A percentile compares a stretch with the other conserved stretches of the same genome.
Conservation (phyloP, 176 grass and related monocot genomes). For the Raddia guianensis region DNA sequence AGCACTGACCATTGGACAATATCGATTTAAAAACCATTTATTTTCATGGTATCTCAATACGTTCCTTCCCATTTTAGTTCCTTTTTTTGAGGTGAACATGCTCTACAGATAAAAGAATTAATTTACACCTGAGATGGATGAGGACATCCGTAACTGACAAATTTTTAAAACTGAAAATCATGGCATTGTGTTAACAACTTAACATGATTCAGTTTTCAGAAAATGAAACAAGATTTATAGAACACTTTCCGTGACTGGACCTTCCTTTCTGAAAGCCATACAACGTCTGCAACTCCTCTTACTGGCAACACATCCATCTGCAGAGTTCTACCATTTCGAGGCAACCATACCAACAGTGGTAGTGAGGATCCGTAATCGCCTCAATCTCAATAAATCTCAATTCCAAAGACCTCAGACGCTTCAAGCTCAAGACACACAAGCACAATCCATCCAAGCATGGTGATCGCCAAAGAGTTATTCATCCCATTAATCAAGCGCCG, state of each 20-base stretch:
- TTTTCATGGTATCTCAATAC: too few relatives aligned
- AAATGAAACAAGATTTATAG: conserved; percentile 3
- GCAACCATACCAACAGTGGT: too few relatives aligned
- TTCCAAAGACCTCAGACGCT: conserved; percentile 66
- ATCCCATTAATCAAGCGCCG: conserved; percentile 96
- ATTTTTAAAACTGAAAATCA: too few relatives aligned
- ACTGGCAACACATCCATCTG: background rate
- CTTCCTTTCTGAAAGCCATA: conserved; percentile 40
- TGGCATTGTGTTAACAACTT: too few relatives aligned
- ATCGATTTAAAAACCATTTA: too few relatives aligned
- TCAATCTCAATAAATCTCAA: conserved; percentile 88
- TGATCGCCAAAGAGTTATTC: conserved; percentile 96
- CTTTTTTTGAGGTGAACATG: too few relatives aligned
- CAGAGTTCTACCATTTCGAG: too few relatives aligned
- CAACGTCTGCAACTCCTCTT: conserved; percentile 66
- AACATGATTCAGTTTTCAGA: conserved; percentile 27
- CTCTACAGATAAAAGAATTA: too few relatives aligned
- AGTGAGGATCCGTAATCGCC: background rate
- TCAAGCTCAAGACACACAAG: conserved; percentile 81
- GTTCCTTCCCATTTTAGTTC: too few relatives aligned
- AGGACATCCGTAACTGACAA: too few relatives aligned
- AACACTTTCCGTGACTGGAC: background rate
- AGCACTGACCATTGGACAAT: too few relatives aligned
- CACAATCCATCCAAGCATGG: conserved; percentile 79
- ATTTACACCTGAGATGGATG: too few relatives aligned